Evolutionary conservation across 139 green algal genomes (phyloP).

Genomic region (Chlorella sp.): DNA sequence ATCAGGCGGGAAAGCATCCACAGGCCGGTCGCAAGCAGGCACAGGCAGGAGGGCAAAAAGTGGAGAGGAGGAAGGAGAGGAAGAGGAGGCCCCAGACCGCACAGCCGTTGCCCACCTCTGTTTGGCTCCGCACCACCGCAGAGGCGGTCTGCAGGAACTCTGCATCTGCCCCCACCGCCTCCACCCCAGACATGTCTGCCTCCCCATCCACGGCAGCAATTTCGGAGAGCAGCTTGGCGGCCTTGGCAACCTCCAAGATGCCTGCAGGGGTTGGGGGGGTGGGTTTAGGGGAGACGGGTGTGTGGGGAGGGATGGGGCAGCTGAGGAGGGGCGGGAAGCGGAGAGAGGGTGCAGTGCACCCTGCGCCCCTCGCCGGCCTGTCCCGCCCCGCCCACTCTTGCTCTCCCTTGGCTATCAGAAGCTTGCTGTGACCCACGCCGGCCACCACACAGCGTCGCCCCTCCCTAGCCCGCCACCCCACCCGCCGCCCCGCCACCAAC

Average conservation of each 20-base stretch:
- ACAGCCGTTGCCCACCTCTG: slow-evolving; percentile 56
- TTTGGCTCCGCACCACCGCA: slow-evolving; percentile 58
- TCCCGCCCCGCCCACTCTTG: too few relatives aligned
- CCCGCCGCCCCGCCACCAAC: slow-evolving; percentile 36
- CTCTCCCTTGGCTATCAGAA: too few relatives aligned
- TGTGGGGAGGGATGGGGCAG: not conserved
- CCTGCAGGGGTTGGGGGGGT: not conserved
- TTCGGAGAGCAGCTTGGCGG: slow-evolving; percentile 83
- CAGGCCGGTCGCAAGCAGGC: too few relatives aligned
- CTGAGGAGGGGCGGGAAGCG: not conserved
- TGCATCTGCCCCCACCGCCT: slow-evolving; percentile 65
- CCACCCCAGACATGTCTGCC: slow-evolving; percentile 67
- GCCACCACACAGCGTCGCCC: not conserved
- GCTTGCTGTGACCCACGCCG: too few relatives aligned
- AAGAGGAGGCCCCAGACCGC: too few relatives aligned
- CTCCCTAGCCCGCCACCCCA: slow-evolving; percentile 6
- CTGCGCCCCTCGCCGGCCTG: too few relatives aligned
- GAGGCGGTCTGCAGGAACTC: slow-evolving; percentile 63
- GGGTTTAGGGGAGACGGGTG: not conserved
- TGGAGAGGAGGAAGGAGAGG: too few relatives aligned
- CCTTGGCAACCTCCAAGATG: slow-evolving; percentile 82
- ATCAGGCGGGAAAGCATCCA: too few relatives aligned
- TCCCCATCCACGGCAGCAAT: slow-evolving; percentile 62
- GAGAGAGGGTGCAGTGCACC: not conserved
- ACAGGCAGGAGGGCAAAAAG: too few relatives aligned